These are phyloP conservation scores for Puccinia horiana DNA, from an alignment of 1,284 basidiomycete species.

Conservation along the genomic window DNA sequence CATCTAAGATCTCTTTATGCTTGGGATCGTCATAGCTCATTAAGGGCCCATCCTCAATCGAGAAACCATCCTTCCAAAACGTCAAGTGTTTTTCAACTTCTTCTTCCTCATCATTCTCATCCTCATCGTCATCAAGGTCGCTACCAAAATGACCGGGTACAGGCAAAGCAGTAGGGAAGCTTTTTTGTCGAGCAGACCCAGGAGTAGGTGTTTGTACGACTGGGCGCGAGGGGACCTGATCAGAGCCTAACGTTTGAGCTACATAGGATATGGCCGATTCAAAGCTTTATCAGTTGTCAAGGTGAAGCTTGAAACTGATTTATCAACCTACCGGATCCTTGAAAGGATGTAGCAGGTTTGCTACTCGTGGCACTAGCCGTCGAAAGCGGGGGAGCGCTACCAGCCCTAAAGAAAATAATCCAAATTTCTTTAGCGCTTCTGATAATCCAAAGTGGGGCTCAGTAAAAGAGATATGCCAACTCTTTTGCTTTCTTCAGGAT, in stretches of 20 bases:
- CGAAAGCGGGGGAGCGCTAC: conserved; percentile 26
- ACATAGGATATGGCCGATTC: conserved; percentile 60
- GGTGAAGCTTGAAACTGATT: conserved; percentile 55
- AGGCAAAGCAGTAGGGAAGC: conserved; percentile 50
- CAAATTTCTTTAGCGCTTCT: neutral
- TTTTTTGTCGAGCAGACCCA: conserved; percentile 49
- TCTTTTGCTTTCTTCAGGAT: conserved; percentile 78
- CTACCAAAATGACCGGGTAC: conserved; percentile 48
- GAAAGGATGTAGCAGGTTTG: conserved; percentile 62
- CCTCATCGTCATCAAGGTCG: conserved; percentile 52
- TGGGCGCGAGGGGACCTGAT: conserved; percentile 72
- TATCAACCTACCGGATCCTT: conserved; percentile 53
- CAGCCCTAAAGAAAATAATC: conserved; percentile 38
- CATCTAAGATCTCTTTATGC: conserved; percentile 71
- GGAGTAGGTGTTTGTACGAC: conserved; percentile 66
- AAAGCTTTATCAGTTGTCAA: conserved; percentile 52
- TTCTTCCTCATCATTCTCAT: conserved; percentile 62
- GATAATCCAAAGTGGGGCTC: neutral
- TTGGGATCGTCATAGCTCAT: conserved; percentile 80
- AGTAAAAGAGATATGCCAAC: conserved; percentile 62
- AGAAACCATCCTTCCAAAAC: conserved; percentile 94
- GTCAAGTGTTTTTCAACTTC: conserved; percentile 75
- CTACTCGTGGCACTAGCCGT: conserved; percentile 1
- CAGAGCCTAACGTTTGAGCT: conserved; percentile 82
- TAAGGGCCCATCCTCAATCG: conserved; percentile 84